Evolutionary conservation across 2,329 filamentous ascomycete species (phyloP).

Genomic region (Cercospora janseana): DNA sequence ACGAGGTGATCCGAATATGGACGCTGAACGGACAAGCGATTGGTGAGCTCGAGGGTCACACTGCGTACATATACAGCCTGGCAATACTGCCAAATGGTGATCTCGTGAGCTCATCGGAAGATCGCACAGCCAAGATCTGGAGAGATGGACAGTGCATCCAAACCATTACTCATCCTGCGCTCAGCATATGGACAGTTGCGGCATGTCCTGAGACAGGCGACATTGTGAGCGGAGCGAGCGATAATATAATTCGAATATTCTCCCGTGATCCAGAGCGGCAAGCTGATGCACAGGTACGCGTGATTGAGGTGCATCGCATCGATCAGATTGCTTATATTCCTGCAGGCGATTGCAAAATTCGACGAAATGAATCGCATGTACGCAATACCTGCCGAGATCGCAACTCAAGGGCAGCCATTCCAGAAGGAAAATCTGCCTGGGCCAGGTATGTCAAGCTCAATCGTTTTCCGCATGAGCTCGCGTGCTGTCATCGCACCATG

Average conservation of each 20-base stretch:
- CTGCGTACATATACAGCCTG: conserved; percentile 91
- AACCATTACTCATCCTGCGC: conserved; percentile 94
- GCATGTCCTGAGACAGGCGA: conserved; percentile 79
- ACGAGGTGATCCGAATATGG: conserved; percentile 85
- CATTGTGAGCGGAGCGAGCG: conserved; percentile 90
- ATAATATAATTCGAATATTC: conserved; percentile 81
- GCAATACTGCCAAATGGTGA: conserved; percentile 76
- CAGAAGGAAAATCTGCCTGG: conserved; percentile 92
- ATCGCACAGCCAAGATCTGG: conserved; percentile 92
- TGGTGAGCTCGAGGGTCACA: conserved; percentile 78
- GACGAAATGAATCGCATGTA: conserved; percentile 60
- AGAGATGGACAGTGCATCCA: conserved; percentile 78
- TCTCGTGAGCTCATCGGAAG: conserved; percentile 86
- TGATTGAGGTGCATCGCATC: neutral
- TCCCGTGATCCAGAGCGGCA: conserved; percentile 67
- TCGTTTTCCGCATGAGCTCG: conserved; percentile 13
- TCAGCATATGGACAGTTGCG: conserved; percentile 94
- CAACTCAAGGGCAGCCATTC: conserved; percentile 62
- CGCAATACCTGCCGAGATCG: conserved; percentile 55
- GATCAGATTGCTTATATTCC: conserved; percentile 3
- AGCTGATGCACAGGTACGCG: conserved; percentile 62
- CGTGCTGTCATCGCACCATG: too few relatives aligned
- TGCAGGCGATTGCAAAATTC: conserved; percentile 61
- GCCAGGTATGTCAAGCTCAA: conserved; percentile 45
- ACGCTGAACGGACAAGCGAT: conserved; percentile 74